phyloP scores from a whole-genome alignment of 768 basidiomycete species.

The Leccinum subtestaceum region DNA sequence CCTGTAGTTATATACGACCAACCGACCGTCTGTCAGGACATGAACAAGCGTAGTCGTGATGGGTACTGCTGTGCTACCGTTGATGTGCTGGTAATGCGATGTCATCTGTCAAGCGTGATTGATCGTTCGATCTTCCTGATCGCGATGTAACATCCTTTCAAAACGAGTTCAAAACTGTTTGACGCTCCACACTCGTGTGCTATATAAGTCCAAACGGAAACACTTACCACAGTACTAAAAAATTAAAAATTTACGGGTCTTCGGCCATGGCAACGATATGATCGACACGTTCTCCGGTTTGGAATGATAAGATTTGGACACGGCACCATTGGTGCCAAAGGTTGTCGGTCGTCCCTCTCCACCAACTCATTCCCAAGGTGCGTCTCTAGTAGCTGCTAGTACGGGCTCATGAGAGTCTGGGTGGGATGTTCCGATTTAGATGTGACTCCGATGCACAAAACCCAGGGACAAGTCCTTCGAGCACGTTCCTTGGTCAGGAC shows the following conservation, averaged over 20 bases:
- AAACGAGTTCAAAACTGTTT: neutral
- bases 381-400: neutral
- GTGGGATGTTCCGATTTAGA: neutral
- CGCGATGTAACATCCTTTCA: neutral
- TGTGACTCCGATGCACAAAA: neutral
- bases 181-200: neutral
- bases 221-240: neutral
- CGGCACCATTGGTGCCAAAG: neutral
- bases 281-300: neutral
- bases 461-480: neutral
- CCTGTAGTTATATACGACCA: neutral
- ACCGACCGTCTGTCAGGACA: too few species aligned
- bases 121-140: neutral
- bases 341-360: neutral
- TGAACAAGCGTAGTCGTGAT: neutral
- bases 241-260: neutral
- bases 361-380: neutral
- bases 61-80: neutral
- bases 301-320: neutral
- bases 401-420: too few species aligned
- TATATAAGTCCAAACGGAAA: neutral
- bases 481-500: neutral
- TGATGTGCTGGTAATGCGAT: neutral
- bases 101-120: neutral
- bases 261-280: neutral